A percentile compares a stretch with the other conserved stretches of the same genome.
Evolutionary conservation across 306 rosid species (phyloP).

Genomic region (Vachellia pachyceras): DNA sequence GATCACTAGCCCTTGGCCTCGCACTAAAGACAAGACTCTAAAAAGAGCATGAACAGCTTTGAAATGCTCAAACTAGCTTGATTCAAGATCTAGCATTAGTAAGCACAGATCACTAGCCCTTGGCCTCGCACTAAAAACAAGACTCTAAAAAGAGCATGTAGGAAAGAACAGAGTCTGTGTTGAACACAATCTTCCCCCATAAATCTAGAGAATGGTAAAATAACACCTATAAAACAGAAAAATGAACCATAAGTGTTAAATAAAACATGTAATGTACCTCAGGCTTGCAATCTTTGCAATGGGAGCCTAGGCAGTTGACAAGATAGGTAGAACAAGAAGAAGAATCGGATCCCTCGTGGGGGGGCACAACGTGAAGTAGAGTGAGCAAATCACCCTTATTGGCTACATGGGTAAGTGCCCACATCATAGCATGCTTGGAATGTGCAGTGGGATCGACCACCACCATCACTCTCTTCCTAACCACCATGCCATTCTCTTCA

Average conservation of each 20-base stretch:
- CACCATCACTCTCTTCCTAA: constrained; percentile 86
- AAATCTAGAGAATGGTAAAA: neutral
- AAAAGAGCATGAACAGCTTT: constrained; percentile 10
- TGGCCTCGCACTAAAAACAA: neutral
- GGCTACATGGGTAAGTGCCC: constrained; percentile 85
- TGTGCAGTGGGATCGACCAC: constrained; percentile 74
- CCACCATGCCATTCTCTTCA: constrained; percentile 44
- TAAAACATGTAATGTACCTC: constrained; percentile 49
- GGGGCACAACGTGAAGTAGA: constrained; percentile 71
- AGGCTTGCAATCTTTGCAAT: constrained; percentile 80
- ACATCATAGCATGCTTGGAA: constrained; percentile 82
- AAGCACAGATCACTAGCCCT: constrained; percentile 3
- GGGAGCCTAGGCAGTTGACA: constrained; percentile 71
- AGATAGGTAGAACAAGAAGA: constrained; percentile 61
- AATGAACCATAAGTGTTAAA: neutral
- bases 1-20: neutral
- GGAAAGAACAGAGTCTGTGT: constrained; percentile 18
- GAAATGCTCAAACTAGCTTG: constrained; percentile 10
- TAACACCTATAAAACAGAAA: neutral
- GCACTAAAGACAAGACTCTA: neutral
- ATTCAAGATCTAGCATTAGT: constrained; percentile 45
- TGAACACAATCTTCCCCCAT: neutral
- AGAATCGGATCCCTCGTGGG: constrained; percentile 46
- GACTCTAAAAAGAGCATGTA: constrained; percentile 1
- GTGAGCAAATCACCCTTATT: constrained; percentile 80